Evolutionary conservation across 2,329 filamentous ascomycete species (phyloP).

Genomic region (Pseudogymnoascus sp.): DNA sequence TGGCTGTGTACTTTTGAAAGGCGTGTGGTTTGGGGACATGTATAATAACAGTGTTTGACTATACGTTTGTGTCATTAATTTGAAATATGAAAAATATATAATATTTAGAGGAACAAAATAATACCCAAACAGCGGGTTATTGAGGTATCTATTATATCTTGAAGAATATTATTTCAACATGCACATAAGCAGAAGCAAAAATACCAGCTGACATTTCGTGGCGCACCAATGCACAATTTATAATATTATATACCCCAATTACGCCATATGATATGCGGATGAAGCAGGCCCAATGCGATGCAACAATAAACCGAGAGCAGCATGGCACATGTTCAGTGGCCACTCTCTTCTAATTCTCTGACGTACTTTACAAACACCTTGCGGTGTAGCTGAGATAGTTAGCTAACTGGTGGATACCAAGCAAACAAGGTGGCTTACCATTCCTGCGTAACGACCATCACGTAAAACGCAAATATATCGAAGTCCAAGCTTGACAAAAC

Average conservation of each 20-base stretch:
- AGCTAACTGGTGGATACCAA: background rate
- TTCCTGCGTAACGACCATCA: conserved; percentile 78
- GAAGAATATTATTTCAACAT: background rate
- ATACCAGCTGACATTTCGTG: background rate
- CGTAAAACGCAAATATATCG: conserved; percentile 85
- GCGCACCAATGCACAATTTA: background rate
- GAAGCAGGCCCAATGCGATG: background rate
- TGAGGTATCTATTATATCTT: background rate
- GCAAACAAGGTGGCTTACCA: conserved; percentile 53
- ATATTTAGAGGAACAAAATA: background rate
- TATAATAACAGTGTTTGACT: background rate
- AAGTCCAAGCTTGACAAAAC: conserved; percentile 88
- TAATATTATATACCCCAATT: background rate
- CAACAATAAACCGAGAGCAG: background rate
- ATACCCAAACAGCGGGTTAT: background rate
- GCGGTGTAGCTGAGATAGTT: conserved; percentile 65
- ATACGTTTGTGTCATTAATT: background rate
- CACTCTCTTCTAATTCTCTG: conserved; percentile 64
- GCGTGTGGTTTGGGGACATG: background rate
- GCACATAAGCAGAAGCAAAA: background rate
- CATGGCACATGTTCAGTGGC: background rate
- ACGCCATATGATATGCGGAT: background rate
- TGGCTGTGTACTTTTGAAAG: background rate
- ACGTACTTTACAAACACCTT: conserved; percentile 95
- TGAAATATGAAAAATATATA: background rate